A percentile compares a stretch with the other conserved stretches of the same genome.
These are phyloP conservation scores for Aulographum hederae DNA, from an alignment of 2,329 filamentous ascomycete genomes.

Conservation along the genomic window DNA sequence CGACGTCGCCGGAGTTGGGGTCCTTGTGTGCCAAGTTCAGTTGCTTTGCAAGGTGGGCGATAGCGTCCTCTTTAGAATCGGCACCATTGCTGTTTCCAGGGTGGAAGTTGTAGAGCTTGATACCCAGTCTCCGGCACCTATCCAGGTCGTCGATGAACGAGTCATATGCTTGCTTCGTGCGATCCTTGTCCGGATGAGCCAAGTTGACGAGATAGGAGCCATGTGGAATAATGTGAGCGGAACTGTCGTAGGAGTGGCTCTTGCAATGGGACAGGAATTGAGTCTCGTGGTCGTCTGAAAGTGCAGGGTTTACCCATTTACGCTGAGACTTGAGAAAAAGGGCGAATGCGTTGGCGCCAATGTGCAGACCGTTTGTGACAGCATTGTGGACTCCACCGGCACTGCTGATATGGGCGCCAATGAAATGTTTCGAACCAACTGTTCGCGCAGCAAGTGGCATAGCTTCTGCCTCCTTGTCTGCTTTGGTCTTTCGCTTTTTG, in stretches of 20 bases:
- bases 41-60: constrained; percentile 60
- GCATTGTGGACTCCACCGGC: constrained; percentile 88
- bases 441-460: constrained; percentile 56
- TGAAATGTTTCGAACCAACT: constrained; percentile 55
- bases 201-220: constrained; percentile 95
- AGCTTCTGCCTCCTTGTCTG: constrained; percentile 34
- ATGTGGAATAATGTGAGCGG: constrained; percentile 64
- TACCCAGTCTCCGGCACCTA: constrained; percentile 71
- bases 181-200: constrained; percentile 61
- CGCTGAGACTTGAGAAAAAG: constrained; percentile 92
- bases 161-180: constrained; percentile 70
- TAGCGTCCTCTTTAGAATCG: constrained; percentile 46
- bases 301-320: constrained; percentile 75
- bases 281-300: constrained; percentile 47
- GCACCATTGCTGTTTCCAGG: constrained; percentile 62
- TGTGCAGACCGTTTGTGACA: constrained; percentile 56
- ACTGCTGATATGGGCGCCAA: constrained; percentile 82
- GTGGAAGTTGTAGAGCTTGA: constrained; percentile 94
- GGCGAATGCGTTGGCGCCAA: constrained; percentile 81
- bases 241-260: constrained; percentile 51
- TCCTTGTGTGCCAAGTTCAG: constrained; percentile 68
- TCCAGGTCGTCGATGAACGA: constrained; percentile 76
- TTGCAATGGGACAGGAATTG: constrained; percentile 53
- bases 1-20: constrained; percentile 44
- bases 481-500: constrained; percentile 35